Conservation (phyloP, 2,329 filamentous ascomycete species). For the Acephala macrosclerotiorum region DNA sequence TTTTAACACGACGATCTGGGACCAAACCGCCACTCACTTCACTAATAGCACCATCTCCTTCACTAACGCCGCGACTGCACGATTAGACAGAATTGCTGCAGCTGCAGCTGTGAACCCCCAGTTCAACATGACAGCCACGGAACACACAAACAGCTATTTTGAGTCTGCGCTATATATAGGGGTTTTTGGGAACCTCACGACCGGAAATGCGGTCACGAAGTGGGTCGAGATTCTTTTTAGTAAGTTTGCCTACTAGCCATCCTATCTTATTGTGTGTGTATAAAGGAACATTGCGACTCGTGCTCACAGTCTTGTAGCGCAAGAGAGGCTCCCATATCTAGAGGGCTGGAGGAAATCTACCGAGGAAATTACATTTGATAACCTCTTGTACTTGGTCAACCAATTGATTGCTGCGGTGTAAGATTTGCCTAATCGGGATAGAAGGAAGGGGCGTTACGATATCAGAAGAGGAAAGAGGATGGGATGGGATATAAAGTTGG, state of each 20-base stretch:
- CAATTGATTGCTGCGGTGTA: background rate
- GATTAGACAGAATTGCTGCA: background rate
- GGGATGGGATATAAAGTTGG: too few relatives aligned
- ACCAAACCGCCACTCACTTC: constrained; percentile 8
- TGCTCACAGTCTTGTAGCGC: constrained; percentile 12
- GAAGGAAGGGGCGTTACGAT: too few relatives aligned
- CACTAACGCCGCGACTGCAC: constrained; percentile 13
- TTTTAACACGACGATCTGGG: constrained; percentile 28
- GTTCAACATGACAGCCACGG: constrained; percentile 23
- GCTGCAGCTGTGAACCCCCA: constrained; percentile 16
- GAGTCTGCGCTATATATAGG: too few relatives aligned
- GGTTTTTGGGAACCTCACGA: too few relatives aligned
- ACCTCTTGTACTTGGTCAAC: constrained; percentile 15
- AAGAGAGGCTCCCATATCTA: constrained; percentile 21
- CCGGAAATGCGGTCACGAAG: too few relatives aligned
- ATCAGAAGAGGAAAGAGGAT: too few relatives aligned
- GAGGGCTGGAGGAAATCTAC: constrained; percentile 18
- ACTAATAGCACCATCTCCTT: constrained; percentile 18
- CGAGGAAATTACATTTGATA: constrained; percentile 13
- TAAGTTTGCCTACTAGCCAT: too few relatives aligned
- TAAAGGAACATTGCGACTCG: background rate
- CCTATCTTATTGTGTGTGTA: too few relatives aligned
- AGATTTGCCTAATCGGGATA: too few relatives aligned
- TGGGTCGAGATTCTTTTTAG: too few relatives aligned
- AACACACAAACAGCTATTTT: too few relatives aligned